These are phyloP conservation scores for Trichoderma sp. DNA, from an alignment of 2,329 filamentous ascomycete genomes.

Conservation along the genomic window DNA sequence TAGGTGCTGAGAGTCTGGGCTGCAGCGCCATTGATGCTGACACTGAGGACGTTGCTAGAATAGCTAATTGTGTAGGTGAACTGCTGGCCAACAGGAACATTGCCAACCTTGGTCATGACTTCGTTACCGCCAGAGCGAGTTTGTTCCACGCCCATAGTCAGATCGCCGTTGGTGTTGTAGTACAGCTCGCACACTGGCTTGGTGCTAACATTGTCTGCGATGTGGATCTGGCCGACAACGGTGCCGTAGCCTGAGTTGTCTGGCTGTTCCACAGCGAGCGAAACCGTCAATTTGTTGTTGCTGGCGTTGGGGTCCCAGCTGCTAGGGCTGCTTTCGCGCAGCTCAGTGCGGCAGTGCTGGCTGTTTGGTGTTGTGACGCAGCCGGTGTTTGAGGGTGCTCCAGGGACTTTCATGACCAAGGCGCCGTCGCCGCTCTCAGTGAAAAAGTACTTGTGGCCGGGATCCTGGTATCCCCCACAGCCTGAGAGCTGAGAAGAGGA, in stretches of 20 bases:
- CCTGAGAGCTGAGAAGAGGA: constrained; percentile 39
- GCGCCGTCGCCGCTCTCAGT: constrained; percentile 40
- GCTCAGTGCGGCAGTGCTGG: constrained; percentile 48
- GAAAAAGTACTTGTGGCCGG: constrained; percentile 42
- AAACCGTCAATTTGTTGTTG: constrained; percentile 25
- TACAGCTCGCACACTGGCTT: constrained; percentile 49
- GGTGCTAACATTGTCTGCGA: constrained; percentile 41
- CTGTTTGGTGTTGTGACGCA: constrained; percentile 48
- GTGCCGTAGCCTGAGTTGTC: constrained; percentile 41
- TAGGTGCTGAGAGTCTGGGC: constrained; percentile 37
- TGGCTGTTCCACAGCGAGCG: constrained; percentile 41
- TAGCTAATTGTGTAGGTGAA: constrained; percentile 48
- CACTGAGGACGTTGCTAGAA: constrained; percentile 40
- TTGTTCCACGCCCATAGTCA: constrained; percentile 45
- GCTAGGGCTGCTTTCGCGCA: constrained; percentile 44
- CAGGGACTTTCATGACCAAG: constrained; percentile 47
- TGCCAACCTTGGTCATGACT: constrained; percentile 41
- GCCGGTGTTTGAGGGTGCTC: constrained; percentile 37
- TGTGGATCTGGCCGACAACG: constrained; percentile 45
- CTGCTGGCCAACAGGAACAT: constrained; percentile 40
- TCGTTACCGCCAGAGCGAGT: constrained; percentile 40
- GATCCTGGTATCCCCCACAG: constrained; percentile 42
- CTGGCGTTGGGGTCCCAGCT: constrained; percentile 41
- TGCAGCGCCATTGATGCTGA: constrained; percentile 39
- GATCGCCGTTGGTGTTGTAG: constrained; percentile 40